Conservation (phyloP, 2,329 filamentous ascomycete species). For the Fusarium sp. region DNA sequence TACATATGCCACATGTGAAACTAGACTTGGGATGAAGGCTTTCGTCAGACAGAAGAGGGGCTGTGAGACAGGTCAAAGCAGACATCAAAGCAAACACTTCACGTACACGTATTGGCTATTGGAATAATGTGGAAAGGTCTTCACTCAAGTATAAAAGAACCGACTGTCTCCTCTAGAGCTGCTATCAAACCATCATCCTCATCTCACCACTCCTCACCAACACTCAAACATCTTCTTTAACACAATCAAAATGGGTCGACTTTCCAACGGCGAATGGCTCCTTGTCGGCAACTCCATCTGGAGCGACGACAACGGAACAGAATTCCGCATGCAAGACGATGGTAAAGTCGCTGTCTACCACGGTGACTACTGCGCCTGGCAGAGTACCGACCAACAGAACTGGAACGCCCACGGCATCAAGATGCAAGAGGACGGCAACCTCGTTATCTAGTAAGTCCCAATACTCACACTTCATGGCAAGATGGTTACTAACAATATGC, state of each 20-base stretch:
- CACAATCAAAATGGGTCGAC: conserved; percentile 1
- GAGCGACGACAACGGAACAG: conserved; percentile 7
- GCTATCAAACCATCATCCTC: background rate
- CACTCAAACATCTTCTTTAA: background rate
- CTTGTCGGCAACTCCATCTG: conserved; percentile 13
- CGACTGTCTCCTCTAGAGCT: background rate
- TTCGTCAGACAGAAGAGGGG: background rate
- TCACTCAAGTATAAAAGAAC: background rate
- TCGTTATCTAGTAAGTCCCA: conserved; percentile 4
- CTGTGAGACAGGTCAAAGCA: background rate
- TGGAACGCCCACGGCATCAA: background rate
- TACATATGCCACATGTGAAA: background rate
- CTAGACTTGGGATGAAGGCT: background rate
- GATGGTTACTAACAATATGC: background rate
- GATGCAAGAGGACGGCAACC: conserved; percentile 15
- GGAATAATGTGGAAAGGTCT: background rate
- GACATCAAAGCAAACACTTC: background rate
- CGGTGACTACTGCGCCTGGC: conserved; percentile 5
- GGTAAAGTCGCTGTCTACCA: conserved; percentile 17
- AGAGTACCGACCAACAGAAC: background rate
- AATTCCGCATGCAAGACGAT: conserved; percentile 18
- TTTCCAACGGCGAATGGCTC: conserved; percentile 23
- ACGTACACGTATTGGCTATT: background rate
- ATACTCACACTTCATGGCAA: fast-evolving
- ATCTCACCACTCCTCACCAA: background rate